Percentiles rank a stretch among this genome's conserved stretches.
Evolutionary conservation across 2,329 filamentous ascomycete species (phyloP).

Genomic region (Colletotrichum abscissum): DNA sequence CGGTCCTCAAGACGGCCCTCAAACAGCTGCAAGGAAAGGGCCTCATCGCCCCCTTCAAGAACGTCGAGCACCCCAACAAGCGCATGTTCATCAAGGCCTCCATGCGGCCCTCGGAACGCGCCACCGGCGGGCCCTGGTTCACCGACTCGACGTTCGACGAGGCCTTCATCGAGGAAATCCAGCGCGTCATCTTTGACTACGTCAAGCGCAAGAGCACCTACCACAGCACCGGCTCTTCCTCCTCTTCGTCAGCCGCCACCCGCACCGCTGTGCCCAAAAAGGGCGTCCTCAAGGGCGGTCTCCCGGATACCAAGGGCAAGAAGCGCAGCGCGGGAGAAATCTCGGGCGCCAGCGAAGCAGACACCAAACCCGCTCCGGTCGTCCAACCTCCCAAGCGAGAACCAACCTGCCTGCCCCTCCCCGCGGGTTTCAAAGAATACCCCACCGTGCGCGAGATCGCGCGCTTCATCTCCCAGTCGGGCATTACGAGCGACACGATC

Average conservation of each 20-base stretch:
- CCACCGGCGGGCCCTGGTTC: slow-evolving; percentile 95
- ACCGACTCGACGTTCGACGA: slow-evolving; percentile 91
- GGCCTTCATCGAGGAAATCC: slow-evolving; percentile 84
- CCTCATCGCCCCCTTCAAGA: slow-evolving; percentile 90
- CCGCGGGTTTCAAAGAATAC: slow-evolving; percentile 79
- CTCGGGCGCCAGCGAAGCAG: slow-evolving; percentile 45
- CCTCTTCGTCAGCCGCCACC: slow-evolving; percentile 39
- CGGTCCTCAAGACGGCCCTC: slow-evolving; percentile 81
- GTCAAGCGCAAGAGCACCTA: slow-evolving; percentile 80
- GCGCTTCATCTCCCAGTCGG: slow-evolving; percentile 74
- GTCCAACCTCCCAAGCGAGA: slow-evolving; percentile 44
- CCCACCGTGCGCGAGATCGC: slow-evolving; percentile 85
- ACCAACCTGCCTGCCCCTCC: slow-evolving; percentile 62
- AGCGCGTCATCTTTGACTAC: slow-evolving; percentile 78
- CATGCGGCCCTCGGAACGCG: slow-evolving; percentile 86
- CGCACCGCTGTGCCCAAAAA: slow-evolving; percentile 65
- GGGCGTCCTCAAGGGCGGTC: slow-evolving; percentile 62
- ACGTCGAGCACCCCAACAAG: slow-evolving; percentile 88
- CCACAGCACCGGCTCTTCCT: slow-evolving; percentile 52
- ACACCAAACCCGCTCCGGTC: slow-evolving; percentile 36
- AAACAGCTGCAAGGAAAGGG: slow-evolving; percentile 86
- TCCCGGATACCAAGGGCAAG: slow-evolving; percentile 53
- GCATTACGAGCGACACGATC: slow-evolving; percentile 78
- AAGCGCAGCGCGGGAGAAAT: slow-evolving; percentile 65
- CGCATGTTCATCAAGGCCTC: slow-evolving; percentile 96